Percentiles rank a stretch among this genome's conserved stretches.
These are phyloP conservation scores for Chaetomium sp. DNA, from an alignment of 2,329 filamentous ascomycete species.

Conservation along the genomic window DNA sequence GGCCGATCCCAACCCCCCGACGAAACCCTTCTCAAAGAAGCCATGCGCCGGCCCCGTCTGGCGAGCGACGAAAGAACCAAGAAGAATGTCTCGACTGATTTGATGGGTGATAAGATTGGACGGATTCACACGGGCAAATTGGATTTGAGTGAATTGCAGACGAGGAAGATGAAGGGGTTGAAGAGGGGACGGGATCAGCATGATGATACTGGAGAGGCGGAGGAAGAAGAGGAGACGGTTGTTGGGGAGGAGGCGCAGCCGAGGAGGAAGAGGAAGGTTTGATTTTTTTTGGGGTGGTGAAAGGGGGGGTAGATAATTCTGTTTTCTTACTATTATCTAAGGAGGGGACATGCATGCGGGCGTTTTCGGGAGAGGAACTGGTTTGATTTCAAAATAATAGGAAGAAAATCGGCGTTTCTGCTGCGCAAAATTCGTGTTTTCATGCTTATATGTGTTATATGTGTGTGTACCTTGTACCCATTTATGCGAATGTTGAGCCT, in stretches of 20 bases:
- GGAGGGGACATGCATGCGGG: neutral
- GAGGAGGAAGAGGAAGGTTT: conserved; percentile 33
- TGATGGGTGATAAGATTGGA: conserved; percentile 93
- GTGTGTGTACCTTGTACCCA: too few relatives aligned
- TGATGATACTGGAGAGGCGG: conserved; percentile 43
- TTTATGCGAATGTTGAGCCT: too few relatives aligned
- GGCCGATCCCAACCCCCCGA: conserved; percentile 77
- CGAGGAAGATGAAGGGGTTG: conserved; percentile 98
- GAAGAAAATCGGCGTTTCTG: neutral
- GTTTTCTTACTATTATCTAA: neutral
- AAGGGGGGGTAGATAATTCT: neutral
- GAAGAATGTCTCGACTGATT: conserved; percentile 92
- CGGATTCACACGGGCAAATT: conserved; percentile 87
- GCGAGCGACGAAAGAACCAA: conserved; percentile 68
- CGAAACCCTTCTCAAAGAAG: conserved; percentile 74
- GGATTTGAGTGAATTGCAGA: conserved; percentile 81
- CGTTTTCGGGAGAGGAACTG: neutral
- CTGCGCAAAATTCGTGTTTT: too few relatives aligned
- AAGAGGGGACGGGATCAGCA: conserved; percentile 70
- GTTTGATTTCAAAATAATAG: neutral
- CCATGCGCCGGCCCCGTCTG: conserved; percentile 72
- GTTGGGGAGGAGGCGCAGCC: conserved; percentile 32
- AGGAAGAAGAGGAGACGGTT: conserved; percentile 34
- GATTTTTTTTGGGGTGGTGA: conserved; percentile 17
- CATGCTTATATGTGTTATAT: too few relatives aligned